These are phyloP conservation scores for Arctostaphylos glauca DNA, from an alignment of 148 eudicot genomes.

Conservation along the genomic window DNA sequence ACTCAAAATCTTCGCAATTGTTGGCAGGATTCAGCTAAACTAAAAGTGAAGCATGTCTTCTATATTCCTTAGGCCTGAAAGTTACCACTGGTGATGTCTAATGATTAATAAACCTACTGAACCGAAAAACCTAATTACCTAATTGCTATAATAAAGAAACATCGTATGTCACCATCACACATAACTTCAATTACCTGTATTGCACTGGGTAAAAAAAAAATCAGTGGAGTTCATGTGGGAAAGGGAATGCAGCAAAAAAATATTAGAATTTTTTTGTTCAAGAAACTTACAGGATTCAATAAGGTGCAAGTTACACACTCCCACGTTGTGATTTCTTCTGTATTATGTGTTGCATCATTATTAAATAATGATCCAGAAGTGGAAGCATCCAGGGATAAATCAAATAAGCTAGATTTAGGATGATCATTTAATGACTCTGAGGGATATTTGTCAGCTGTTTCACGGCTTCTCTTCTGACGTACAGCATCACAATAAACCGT, in stretches of 20 bases:
- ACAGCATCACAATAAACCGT: constrained; percentile 5
- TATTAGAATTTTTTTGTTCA: not conserved
- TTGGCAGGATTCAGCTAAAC: constrained; percentile 10
- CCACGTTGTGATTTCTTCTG: constrained; percentile 39
- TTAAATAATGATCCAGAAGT: constrained; percentile 23
- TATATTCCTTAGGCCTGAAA: not conserved
- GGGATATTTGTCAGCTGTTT: constrained; percentile 14
- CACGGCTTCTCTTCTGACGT: constrained; percentile 24
- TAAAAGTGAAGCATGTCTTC: not conserved
- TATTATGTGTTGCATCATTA: not conserved
- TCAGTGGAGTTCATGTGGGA: not conserved
- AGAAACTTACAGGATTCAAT: constrained; percentile 69
- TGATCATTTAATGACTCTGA: constrained; percentile 19
- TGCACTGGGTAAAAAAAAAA: not conserved
- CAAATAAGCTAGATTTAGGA: constrained; percentile 14
- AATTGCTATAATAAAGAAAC: not conserved
- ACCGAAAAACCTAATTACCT: not conserved
- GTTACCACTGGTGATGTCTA: not conserved
- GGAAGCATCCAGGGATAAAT: constrained; percentile 26
- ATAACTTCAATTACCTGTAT: not conserved
- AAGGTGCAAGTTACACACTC: constrained; percentile 78
- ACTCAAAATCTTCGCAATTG: not conserved
- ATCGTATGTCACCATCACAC: not conserved
- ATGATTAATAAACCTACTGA: not conserved
- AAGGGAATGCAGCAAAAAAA: not conserved